Conservation (phyloP, 129 eudicot genomes). For the Lonicera japonica region DNA sequence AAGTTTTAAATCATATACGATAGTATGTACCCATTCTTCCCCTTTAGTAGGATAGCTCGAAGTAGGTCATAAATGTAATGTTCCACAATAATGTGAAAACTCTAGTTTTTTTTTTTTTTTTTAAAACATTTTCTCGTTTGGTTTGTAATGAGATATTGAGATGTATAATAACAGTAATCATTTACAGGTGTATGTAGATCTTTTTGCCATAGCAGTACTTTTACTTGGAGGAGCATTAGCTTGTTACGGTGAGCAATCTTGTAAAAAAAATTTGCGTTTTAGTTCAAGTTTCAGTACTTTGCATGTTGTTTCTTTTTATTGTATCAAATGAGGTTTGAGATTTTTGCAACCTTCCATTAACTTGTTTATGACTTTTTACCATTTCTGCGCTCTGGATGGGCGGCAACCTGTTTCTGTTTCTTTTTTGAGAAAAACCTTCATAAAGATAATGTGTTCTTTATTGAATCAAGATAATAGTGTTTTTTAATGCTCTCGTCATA, state of each 20-base stretch:
- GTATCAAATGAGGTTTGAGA: not conserved
- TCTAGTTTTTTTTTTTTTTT: no score
- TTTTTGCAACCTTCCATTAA: not conserved
- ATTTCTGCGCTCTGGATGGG: no score
- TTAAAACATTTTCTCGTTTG: no score
- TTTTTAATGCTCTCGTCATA: not conserved
- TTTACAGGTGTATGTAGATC: slow-evolving; percentile 85
- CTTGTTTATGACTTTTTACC: not conserved
- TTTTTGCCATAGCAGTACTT: slow-evolving; percentile 54
- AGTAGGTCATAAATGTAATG: no score
- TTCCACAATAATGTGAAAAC: no score
- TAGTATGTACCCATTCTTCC: no score
- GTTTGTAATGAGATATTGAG: not conserved
- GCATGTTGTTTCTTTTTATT: not conserved
- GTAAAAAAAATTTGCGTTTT: not conserved
- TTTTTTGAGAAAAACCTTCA: no score
- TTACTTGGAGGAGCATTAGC: slow-evolving; percentile 80
- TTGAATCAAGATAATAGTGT: no score
- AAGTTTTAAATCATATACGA: no score
- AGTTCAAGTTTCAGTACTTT: not conserved
- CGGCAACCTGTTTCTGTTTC: no score
- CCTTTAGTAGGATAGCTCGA: no score
- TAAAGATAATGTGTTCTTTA: no score
- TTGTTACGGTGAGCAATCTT: slow-evolving; percentile 63
- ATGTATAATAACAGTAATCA: slow-evolving; percentile 10